Conservation (phyloP, 495 filamentous ascomycete species). For the Lasiosphaeria miniovina region DNA sequence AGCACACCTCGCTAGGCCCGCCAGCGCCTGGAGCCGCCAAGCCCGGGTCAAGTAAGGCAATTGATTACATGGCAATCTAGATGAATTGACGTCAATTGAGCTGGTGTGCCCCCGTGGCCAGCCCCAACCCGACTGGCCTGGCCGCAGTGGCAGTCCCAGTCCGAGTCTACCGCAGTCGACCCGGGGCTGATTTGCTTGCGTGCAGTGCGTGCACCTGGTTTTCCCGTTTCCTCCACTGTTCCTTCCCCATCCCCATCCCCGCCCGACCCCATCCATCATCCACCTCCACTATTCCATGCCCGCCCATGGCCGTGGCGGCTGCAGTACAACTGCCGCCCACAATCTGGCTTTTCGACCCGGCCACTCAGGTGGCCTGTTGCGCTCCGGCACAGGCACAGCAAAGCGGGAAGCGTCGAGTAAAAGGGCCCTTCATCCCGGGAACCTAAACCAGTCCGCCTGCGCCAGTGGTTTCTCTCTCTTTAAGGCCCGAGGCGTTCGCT, state of each 20-base stretch:
- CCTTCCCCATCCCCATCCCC: neutral
- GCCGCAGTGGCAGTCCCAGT: neutral
- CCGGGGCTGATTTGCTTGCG: conserved; percentile 18
- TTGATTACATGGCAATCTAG: conserved; percentile 35
- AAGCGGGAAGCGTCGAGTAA: conserved; percentile 24
- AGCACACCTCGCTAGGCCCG: neutral
- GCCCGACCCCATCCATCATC: conserved; percentile 7
- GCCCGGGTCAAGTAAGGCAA: conserved; percentile 24
- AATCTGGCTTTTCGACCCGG: neutral
- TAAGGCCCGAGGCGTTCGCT: conserved; percentile 21
- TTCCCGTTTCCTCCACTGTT: neutral
- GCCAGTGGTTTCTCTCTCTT: conserved; percentile 16
- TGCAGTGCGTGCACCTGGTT: conserved; percentile 22
- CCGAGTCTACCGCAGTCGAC: conserved; percentile 5
- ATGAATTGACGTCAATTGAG: conserved; percentile 37
- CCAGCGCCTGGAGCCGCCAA: conserved; percentile 20
- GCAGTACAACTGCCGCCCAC: conserved; percentile 33
- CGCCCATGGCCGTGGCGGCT: conserved; percentile 13
- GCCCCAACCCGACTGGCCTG: conserved; percentile 16
- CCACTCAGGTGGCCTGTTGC: neutral
- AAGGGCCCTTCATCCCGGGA: conserved; percentile 24
- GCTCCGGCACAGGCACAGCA: conserved; percentile 2
- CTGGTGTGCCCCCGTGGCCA: conserved; percentile 18
- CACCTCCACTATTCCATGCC: no score
- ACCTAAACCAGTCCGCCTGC: neutral